Conservation (phyloP, 2,329 filamentous ascomycete genomes). For the Pseudocercospora musae region DNA sequence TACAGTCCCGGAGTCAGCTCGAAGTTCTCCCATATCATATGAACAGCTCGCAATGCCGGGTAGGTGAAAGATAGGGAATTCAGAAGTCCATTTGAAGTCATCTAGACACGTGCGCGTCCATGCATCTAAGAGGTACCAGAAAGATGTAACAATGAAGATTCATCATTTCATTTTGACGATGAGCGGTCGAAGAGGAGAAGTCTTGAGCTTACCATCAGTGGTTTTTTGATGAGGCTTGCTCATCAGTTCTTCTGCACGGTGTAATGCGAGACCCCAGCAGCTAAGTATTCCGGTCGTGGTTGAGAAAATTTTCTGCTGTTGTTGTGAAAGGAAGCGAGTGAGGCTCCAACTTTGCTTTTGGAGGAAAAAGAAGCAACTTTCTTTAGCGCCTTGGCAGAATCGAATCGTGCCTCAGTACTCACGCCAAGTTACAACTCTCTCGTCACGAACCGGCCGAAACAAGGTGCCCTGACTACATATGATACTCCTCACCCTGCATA, state of each 20-base stretch:
- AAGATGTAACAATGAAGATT: conserved; percentile 1
- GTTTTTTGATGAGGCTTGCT: no score
- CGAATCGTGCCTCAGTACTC: neutral
- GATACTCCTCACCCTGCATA: neutral
- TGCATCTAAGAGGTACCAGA: conserved; percentile 7
- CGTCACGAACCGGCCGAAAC: no score
- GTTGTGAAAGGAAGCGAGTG: neutral
- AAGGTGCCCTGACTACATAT: no score
- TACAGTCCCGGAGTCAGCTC: neutral
- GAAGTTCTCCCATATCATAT: neutral
- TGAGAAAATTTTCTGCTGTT: neutral
- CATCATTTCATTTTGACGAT: conserved; percentile 4
- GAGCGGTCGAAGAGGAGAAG: neutral
- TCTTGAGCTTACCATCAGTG: neutral
- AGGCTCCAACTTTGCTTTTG: neutral
- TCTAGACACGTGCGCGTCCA: conserved; percentile 2
- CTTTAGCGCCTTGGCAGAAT: neutral
- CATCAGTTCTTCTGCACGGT: neutral
- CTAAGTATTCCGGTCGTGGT: neutral
- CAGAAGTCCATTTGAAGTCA: conserved; percentile 6
- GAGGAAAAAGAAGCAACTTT: neutral
- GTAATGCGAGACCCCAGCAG: no score
- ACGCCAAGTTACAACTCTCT: no score
- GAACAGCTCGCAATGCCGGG: neutral
- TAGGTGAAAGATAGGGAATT: neutral